Evolutionary conservation across 305 asterid genomes (phyloP), one percentile per base, ranked within the genome.

Genomic region (Fraxinus angustifolia): DNA sequence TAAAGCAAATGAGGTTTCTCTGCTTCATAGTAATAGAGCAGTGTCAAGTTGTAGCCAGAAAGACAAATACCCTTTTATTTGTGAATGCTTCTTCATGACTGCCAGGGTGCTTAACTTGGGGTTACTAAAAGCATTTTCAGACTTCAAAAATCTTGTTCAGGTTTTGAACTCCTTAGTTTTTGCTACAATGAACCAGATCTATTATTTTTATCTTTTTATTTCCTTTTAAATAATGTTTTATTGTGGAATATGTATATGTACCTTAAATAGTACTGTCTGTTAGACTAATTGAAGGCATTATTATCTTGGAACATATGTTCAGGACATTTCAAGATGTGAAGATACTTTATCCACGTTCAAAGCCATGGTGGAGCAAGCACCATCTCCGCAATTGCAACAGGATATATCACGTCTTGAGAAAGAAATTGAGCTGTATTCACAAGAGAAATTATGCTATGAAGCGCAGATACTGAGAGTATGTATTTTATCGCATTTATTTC

Each of bases 41-140:
- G 76, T 83, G 80, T 77, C 89, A 85, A 84, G 78, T 80, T 76
- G 86, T 78, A 84, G 79, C 75, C 92, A 89, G 78, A 92, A 91
- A 58, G 86, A 83, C 83, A 96, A 92, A 88, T 94, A 87, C 85
- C 82, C 97, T 75, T 96, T 94, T 85, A 92, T 94, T 87, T 94
- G 97, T 83, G 99, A 96, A 88, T 96, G 98, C 89, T 96, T 96
- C 90, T 96, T 94, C 90, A 96, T 96, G 99, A 96, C 98, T 45
- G 95, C 99, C 77, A 88, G 98, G 88, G 98, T 93, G 80, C 94
- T 96, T 78, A 94, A 91, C 90, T 88, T 96, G 88, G 99, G 99
- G 36, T 85, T 96, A 85, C 89, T 96, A 78, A 94, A 96, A 88
- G 98, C 98, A 83, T 93, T 93, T 87, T 93, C 98, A 17, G 99